phyloP scores from a whole-genome alignment of 2,329 filamentous ascomycete species.

The Aspergillus amoenus region DNA sequence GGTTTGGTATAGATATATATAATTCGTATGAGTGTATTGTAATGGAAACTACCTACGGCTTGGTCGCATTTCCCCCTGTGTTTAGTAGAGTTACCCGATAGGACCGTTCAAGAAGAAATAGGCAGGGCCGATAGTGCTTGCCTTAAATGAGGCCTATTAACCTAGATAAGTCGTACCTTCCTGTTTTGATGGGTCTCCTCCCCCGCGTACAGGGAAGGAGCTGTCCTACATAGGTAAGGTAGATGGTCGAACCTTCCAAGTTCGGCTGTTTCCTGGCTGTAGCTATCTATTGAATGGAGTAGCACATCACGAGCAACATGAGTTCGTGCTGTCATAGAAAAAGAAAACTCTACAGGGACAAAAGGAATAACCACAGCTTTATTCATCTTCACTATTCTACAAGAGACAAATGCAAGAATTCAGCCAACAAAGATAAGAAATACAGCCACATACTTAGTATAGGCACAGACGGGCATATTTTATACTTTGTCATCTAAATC shows the following conservation, averaged over 20 bases:
- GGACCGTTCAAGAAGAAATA: too few species aligned
- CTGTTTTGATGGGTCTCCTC: not conserved
- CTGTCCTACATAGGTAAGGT: too few species aligned
- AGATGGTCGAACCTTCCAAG: too few species aligned
- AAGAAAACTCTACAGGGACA: not conserved
- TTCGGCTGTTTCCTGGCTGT: not conserved
- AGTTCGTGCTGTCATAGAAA: not conserved
- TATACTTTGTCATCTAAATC: constrained; percentile 11
- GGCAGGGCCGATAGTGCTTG: too few species aligned
- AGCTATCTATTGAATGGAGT: not conserved
- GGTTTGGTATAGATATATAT: not conserved
- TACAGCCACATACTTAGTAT: constrained; percentile 9
- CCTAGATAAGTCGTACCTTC: not conserved
- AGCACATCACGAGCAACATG: not conserved
- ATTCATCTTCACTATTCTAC: constrained; percentile 25
- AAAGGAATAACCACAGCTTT: constrained; percentile 13
- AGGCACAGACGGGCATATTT: constrained; percentile 4
- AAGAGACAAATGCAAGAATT: constrained; percentile 19
- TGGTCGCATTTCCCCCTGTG: not conserved
- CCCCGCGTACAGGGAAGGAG: not conserved
- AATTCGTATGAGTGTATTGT: not conserved
- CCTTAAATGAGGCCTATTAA: too few species aligned
- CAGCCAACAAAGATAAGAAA: constrained; percentile 14
- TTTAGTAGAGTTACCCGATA: not conserved
- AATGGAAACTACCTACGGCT: not conserved